phyloP scores from a whole-genome alignment of 164 flowering plant genomes.

The Sedum album region DNA sequence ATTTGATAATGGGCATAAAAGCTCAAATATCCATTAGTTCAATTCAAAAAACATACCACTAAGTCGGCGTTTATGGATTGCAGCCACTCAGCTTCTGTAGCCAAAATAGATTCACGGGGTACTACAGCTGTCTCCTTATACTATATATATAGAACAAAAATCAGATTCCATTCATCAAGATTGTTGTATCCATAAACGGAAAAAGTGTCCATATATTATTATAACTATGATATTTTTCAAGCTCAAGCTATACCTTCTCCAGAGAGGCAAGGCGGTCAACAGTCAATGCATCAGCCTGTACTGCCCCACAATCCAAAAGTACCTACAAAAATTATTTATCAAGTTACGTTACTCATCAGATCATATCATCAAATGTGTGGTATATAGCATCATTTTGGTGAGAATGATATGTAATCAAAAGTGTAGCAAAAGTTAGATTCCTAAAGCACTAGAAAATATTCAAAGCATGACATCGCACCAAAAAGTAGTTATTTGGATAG shows the following conservation, averaged over 20 bases:
- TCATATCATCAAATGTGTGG: neutral
- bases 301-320: constrained; percentile 92
- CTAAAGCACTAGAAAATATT: neutral
- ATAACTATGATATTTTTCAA: neutral
- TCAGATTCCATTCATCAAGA: neutral
- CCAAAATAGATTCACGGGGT: constrained; percentile 79
- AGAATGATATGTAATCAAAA: neutral
- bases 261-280: constrained; percentile 96
- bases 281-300: constrained; percentile 96
- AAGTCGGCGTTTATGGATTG: constrained; percentile 88
- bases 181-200: neutral
- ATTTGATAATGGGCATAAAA: too few relatives aligned
- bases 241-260: constrained; percentile 51
- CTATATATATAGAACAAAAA: constrained; percentile 17
- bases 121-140: constrained; percentile 82
- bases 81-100: constrained; percentile 82
- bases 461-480: neutral
- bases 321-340: constrained; percentile 33
- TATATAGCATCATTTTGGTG: neutral
- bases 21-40: neutral
- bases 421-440: neutral
- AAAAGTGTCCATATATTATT: neutral
- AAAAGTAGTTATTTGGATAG: neutral
- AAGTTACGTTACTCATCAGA: neutral
- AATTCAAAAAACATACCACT: constrained; percentile 67